phyloP scores from a whole-genome alignment of 805 yeast genomes.

The Starmera caribaea region DNA sequence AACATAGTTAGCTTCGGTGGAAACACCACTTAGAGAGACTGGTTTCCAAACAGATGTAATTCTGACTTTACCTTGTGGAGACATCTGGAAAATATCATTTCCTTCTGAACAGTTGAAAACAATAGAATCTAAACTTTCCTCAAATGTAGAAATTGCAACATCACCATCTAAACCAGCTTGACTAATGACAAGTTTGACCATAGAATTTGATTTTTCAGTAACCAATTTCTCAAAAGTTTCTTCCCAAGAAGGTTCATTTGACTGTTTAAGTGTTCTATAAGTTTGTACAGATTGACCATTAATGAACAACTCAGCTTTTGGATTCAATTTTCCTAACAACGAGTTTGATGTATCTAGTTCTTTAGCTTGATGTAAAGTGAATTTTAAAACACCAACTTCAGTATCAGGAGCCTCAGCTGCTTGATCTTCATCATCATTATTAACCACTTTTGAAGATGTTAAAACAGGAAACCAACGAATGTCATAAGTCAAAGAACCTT shows the following conservation, averaged over 20 bases:
- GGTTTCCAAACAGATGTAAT: slow-evolving; percentile 65
- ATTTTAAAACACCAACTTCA: slow-evolving; percentile 67
- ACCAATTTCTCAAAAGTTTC: slow-evolving; percentile 52
- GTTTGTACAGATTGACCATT: slow-evolving; percentile 45
- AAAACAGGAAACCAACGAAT: slow-evolving; percentile 30
- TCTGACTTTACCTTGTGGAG: slow-evolving; percentile 46
- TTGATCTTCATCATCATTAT: slow-evolving; percentile 19
- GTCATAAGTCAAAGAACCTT: slow-evolving; percentile 53
- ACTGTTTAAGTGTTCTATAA: slow-evolving; percentile 53
- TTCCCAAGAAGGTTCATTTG: slow-evolving; percentile 69
- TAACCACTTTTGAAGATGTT: slow-evolving; percentile 9
- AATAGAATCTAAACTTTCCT: slow-evolving; percentile 32
- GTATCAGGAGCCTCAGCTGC: slow-evolving; percentile 32
- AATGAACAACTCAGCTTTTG: slow-evolving; percentile 58
- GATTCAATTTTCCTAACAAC: slow-evolving; percentile 35
- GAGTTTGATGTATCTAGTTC: slow-evolving; percentile 45
- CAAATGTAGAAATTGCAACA: slow-evolving; percentile 43
- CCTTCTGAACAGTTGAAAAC: slow-evolving; percentile 37
- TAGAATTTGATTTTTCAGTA: slow-evolving; percentile 48
- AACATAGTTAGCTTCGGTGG: slow-evolving; percentile 31
- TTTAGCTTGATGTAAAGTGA: slow-evolving; percentile 50
- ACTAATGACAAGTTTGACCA: slow-evolving; percentile 44
- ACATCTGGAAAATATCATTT: slow-evolving; percentile 37
- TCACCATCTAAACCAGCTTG: slow-evolving; percentile 44
- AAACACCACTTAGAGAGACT: slow-evolving; percentile 42